These are phyloP conservation scores for Lactarius akahatsu DNA, from an alignment of 768 basidiomycete species.

Conservation along the genomic window DNA sequence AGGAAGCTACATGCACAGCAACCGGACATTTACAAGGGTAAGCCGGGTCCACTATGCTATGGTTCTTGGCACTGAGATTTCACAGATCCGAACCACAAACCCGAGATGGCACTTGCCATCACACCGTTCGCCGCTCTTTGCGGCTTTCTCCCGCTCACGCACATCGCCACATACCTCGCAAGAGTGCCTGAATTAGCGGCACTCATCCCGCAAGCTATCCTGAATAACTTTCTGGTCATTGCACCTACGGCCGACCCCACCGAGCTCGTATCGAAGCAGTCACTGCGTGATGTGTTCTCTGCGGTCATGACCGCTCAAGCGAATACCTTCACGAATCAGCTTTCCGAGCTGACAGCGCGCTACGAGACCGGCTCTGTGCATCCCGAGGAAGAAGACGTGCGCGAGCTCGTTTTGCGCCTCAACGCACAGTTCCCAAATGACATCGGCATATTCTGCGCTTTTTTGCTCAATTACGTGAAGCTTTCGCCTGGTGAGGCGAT, in stretches of 20 bases:
- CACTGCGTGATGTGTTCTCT: slow-evolving; percentile 74
- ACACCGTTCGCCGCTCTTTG: slow-evolving; percentile 89
- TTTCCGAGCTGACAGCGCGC: slow-evolving; percentile 57
- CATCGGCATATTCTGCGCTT: slow-evolving; percentile 90
- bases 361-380: slow-evolving; percentile 50
- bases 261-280: slow-evolving; percentile 52
- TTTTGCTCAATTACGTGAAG: slow-evolving; percentile 82
- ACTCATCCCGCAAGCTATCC: slow-evolving; percentile 61
- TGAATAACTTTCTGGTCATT: slow-evolving; percentile 51
- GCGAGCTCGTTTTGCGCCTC: slow-evolving; percentile 61
- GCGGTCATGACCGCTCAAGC: slow-evolving; percentile 81
- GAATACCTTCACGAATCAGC: slow-evolving; percentile 49
- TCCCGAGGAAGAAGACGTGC: slow-evolving; percentile 47
- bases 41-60: slow-evolving; percentile 26
- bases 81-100: slow-evolving; percentile 93
- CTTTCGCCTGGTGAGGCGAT: slow-evolving; percentile 86
- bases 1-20: slow-evolving; percentile 44
- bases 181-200: slow-evolving; percentile 73
- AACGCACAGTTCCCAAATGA: slow-evolving; percentile 85
- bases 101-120: slow-evolving; percentile 97
- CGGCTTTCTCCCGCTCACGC: slow-evolving; percentile 81
- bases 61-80: slow-evolving; percentile 20
- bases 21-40: slow-evolving; percentile 91
- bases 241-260: slow-evolving; percentile 44
- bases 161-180: slow-evolving; percentile 66